Evolutionary conservation across 495 filamentous ascomycete genomes (phyloP), one percentile per base, ranked within the genome.

Genomic region (Tuber brumale): DNA sequence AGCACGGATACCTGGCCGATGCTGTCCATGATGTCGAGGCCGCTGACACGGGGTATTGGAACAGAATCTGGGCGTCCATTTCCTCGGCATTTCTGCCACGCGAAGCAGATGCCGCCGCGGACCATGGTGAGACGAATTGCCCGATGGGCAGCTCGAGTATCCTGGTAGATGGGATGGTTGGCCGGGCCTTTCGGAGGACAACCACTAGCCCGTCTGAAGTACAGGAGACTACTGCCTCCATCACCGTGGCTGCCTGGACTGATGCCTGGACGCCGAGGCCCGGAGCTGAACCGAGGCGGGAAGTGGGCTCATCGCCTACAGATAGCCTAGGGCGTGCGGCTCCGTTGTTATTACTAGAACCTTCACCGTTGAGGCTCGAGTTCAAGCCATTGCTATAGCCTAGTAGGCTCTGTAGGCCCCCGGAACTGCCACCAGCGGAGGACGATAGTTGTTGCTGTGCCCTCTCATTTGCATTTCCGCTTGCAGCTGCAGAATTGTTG

Each of bases 191-290:
- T 61, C 93, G 91, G 18, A 97, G 86, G 43, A 95, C 90, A 27
- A 96, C 93, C 14, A 96, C 93, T 19, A 97, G 85, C 18, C 93
- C 93, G 83, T 96, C 94, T 1, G 94, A 96, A 3, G 93, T 94
- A 83, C 93, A 97, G 9, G 93, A 96, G 51, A 96, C 90, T 31
- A 97, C 93, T 19, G 93, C 93, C 84, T 97, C 93, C 51, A 97
- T 85, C 80, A 95, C 93, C 92, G 85, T 14, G 81, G 82, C 31
- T n/a, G n/a, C n/a, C n/a, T 85, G 61, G 72, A 78, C 69, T 78
- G 74, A 80, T 61, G 75, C 75, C 72, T 70, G 77, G 8, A 79
- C 78, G 71, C 79, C 77, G 43, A 74, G 77, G 61, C 77, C 69
- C n/a, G 79, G 76, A 27, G 82, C 77, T 21, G 80, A 79, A 70